A percentile compares a stretch with the other conserved stretches of the same genome.
These are phyloP conservation scores for Asterionellopsis glacialis DNA, from an alignment of 108 stramenopile genomes.

Conservation along the genomic window DNA sequence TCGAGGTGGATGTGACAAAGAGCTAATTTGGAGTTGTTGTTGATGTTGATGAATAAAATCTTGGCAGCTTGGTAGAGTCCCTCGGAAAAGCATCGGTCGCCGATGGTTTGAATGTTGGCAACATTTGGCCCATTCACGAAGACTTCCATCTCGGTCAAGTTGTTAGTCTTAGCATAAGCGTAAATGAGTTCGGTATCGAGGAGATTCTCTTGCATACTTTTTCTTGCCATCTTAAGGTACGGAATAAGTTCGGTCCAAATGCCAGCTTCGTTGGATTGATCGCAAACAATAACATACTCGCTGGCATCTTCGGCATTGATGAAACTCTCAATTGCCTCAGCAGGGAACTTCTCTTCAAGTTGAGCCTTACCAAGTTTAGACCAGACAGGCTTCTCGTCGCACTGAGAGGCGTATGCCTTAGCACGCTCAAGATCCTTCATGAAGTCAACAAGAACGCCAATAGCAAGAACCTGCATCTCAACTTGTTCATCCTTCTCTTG, in stretches of 20 bases:
- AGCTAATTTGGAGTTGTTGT: conserved; percentile 99
- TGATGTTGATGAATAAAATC: conserved; percentile 94
- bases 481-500: conserved; percentile 89
- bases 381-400: conserved; percentile 97
- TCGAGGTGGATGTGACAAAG: conserved; percentile 97
- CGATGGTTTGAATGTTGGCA: conserved; percentile 95
- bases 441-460: conserved; percentile 96
- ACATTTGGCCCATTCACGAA: conserved; percentile 98
- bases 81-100: conserved; percentile 94
- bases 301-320: conserved; percentile 96
- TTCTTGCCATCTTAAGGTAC: conserved; percentile 98
- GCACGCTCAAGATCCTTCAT: conserved; percentile 97
- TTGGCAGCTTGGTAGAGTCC: conserved; percentile 97
- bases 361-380: conserved; percentile 98
- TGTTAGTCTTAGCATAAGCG: conserved; percentile 93
- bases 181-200: conserved; percentile 99
- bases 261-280: conserved; percentile 91
- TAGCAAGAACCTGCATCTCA: conserved; percentile 94
- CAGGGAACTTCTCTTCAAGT: conserved; percentile 92
- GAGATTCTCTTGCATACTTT: conserved; percentile 94
- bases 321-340: conserved; percentile 95
- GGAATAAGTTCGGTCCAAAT: conserved; percentile 93
- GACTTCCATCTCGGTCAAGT: conserved; percentile 94
- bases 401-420: conserved; percentile 95
- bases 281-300: conserved; percentile 94